These are phyloP conservation scores for Glycine latifolia DNA, from an alignment of 306 rosid genomes.

Conservation along the genomic window DNA sequence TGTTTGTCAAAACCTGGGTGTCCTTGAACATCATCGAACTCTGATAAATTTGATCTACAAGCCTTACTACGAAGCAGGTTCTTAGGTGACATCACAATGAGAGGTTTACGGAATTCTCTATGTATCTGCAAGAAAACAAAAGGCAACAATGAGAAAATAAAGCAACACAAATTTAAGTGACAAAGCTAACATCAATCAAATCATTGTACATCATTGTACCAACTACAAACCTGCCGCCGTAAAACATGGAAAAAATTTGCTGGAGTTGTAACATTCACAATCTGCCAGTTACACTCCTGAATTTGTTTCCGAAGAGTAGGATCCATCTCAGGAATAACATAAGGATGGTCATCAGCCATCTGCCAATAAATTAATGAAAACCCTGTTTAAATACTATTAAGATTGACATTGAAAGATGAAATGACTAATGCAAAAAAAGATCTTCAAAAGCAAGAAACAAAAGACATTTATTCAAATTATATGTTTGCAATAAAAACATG, in stretches of 20 bases:
- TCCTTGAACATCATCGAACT: conserved; percentile 94
- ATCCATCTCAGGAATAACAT: conserved; percentile 94
- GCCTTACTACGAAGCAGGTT: conserved; percentile 89
- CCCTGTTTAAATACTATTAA: conserved; percentile 19
- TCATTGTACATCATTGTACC: conserved; percentile 36
- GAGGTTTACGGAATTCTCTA: conserved; percentile 93
- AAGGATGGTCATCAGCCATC: conserved; percentile 97
- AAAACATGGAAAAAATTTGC: conserved; percentile 96
- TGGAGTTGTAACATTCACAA: conserved; percentile 94
- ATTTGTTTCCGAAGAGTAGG: conserved; percentile 89
- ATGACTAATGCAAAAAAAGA: background rate
- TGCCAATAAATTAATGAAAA: conserved; percentile 49
- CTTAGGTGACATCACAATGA: conserved; percentile 91
- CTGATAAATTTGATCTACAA: conserved; percentile 86
- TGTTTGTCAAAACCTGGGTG: conserved; percentile 98
- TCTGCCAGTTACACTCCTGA: conserved; percentile 95
- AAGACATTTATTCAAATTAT: conserved; percentile 3
- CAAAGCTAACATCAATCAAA: conserved; percentile 39
- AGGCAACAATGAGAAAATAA: conserved; percentile 28
- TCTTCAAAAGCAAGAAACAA: background rate
- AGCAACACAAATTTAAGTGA: conserved; percentile 8
- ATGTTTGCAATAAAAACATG: background rate
- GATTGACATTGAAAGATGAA: conserved; percentile 21
- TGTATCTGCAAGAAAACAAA: conserved; percentile 64
- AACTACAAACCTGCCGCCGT: conserved; percentile 82